Evolutionary conservation across 1,284 basidiomycete genomes (phyloP), one percentile per base, ranked within the genome.

Genomic region (Ustilago nuda): DNA sequence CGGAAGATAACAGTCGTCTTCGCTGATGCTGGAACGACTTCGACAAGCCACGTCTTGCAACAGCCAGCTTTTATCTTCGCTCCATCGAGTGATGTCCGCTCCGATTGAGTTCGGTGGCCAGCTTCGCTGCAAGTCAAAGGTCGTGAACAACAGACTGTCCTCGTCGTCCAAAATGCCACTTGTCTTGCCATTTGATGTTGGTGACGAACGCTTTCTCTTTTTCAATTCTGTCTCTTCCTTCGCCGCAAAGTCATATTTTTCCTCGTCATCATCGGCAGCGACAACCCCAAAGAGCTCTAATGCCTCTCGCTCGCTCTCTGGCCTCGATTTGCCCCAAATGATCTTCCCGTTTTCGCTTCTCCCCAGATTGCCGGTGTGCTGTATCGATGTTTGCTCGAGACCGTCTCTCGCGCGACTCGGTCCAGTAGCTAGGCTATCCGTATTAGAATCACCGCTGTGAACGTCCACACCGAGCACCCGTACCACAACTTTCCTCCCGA

Each of bases 31-130:
- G 9, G 37, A 23, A 12, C 37, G 46, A 23, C 72, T 62, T n/a
- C 76, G 74, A 17, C 48, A 23, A 9, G 79, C 61, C 1, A 82
- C 73, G 15, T 83, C 64, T 27, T 52, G 52, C 0, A 84, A 68
- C 8, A 83, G 66, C 78, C 78, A 84, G 53, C 82, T 82, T 61
- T 84, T 84, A 76, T 84, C 83, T n/a, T 73, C 57, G 48, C 78
- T 81, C 77, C 76, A 84, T 15, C 68, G 61, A 2, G 81, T 84
- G 17, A 83, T 66, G 11, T 82, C 76, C 0, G 52, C 41, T 1
- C 83, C 83, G 0, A 72, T 39, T 9, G 81, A 75, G 30, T 66
- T 64, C 2, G 75, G 70, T 8, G 82, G 82, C 83, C 83, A 84
- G 58, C 80, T 82, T 3, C 76, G 76, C 27, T 73, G 60, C 36